Percentiles rank a stretch among this genome's conserved stretches.
Evolutionary conservation across 73 alveolate species (phyloP).

Genomic region (Paramecium pentaurelia): DNA sequence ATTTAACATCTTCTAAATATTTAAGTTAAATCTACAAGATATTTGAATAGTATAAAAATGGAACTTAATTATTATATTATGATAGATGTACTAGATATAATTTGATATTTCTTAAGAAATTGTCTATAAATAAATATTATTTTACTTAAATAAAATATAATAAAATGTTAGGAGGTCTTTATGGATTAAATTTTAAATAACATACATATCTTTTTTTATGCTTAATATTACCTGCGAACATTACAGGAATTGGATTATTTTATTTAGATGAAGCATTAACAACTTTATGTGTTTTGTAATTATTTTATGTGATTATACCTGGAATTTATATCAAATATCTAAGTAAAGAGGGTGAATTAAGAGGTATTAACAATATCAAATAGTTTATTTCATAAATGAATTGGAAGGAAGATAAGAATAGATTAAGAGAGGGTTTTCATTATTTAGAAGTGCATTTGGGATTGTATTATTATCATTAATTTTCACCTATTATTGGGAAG

Average conservation of each 20-base stretch:
- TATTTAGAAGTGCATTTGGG: not conserved
- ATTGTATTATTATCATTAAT: not conserved
- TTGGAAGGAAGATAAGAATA: not conserved
- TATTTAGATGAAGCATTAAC: not conserved
- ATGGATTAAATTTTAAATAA: not conserved
- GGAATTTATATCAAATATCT: not conserved
- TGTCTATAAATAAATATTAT: not conserved
- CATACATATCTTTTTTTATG: not conserved
- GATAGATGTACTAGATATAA: not conserved
- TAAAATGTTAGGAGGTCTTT: slow-evolving; percentile 25
- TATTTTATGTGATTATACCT: not conserved
- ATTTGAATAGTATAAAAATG: not conserved
- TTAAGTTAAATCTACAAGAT: not conserved
- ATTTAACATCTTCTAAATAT: not conserved
- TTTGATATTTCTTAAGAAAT: not conserved
- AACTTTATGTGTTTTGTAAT: not conserved
- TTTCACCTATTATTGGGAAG: slow-evolving; percentile 7
- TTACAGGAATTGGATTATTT: not conserved
- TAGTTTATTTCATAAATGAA: slow-evolving; percentile 11
- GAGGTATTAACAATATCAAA: not conserved
- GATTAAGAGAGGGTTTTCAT: not conserved
- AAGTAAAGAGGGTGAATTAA: not conserved
- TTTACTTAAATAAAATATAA: not conserved
- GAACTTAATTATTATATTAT: not conserved
- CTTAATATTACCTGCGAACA: not conserved